Percentiles rank a stretch among this genome's conserved stretches.
Conservation (phyloP, 176 grass and related monocot species). For the Avena eriantha region DNA sequence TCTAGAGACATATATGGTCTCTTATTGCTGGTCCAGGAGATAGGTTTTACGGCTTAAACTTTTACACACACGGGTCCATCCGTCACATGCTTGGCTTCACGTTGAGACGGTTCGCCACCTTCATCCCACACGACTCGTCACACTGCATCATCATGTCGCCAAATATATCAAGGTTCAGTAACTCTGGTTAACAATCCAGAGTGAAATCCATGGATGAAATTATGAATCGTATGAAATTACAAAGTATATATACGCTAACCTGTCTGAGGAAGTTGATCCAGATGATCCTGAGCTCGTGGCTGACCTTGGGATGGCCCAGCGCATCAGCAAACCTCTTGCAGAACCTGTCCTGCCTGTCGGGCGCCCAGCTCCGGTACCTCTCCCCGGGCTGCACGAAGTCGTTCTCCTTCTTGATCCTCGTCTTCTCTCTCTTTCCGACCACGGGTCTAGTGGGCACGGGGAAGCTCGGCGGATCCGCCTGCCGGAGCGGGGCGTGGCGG, state of each 20-base stretch:
- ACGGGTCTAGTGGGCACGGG: conserved; percentile 43
- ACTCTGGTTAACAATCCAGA: too few relatives aligned
- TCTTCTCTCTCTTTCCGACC: conserved; percentile 67
- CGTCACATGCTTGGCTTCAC: conserved; percentile 83
- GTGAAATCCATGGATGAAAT: background rate
- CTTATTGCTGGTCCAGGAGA: conserved; percentile 1
- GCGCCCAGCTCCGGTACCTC: conserved; percentile 73
- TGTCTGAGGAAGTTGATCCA: conserved; percentile 68
- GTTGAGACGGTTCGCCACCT: conserved; percentile 81
- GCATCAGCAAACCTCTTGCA: conserved; percentile 48
- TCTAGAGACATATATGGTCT: background rate
- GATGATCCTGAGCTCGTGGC: conserved; percentile 73
- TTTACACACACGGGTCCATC: background rate
- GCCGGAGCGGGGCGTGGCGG: conserved; percentile 65
- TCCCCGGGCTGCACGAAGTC: conserved; percentile 89
- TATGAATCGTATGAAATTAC: too few relatives aligned
- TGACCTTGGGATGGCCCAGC: conserved; percentile 69
- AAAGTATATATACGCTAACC: too few relatives aligned
- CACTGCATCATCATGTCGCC: conserved; percentile 46
- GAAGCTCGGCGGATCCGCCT: conserved; percentile 38
- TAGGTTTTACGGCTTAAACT: background rate
- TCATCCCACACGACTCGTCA: conserved; percentile 70
- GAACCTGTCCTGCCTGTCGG: conserved; percentile 83
- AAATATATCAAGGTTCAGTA: background rate
- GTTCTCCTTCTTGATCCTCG: conserved; percentile 64